These are phyloP conservation scores for Cladosporium sp. DNA, from an alignment of 2,329 filamentous ascomycete species.

Conservation along the genomic window DNA sequence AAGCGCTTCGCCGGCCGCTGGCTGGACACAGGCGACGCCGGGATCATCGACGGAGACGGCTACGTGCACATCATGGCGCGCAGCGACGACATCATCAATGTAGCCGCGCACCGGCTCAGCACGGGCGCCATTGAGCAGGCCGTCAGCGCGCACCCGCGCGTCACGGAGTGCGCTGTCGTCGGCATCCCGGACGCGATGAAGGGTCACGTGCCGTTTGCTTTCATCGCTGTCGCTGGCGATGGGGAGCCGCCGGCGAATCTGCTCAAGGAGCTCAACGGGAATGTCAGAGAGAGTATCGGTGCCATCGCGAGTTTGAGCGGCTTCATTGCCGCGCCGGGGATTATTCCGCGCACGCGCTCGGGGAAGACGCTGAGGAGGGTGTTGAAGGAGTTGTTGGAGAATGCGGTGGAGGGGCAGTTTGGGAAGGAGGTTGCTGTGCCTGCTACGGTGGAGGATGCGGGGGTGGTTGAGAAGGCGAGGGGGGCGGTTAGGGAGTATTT, in stretches of 20 bases:
- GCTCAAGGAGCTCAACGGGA: conserved; percentile 63
- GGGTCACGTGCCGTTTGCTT: conserved; percentile 88
- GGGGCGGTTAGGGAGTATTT: conserved; percentile 74
- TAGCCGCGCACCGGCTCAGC: conserved; percentile 87
- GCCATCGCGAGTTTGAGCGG: conserved; percentile 82
- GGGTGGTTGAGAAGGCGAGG: conserved; percentile 70
- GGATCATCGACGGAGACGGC: conserved; percentile 73
- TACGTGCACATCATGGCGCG: conserved; percentile 61
- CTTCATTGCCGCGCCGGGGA: conserved; percentile 76
- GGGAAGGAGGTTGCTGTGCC: conserved; percentile 70
- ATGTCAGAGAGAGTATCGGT: conserved; percentile 77
- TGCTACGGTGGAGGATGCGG: conserved; percentile 77
- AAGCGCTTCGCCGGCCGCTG: conserved; percentile 76
- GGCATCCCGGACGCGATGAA: conserved; percentile 82
- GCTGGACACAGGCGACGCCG: conserved; percentile 89
- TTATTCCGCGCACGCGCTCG: conserved; percentile 90
- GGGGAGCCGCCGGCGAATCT: conserved; percentile 47
- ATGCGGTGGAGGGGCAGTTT: conserved; percentile 69
- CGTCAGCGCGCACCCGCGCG: conserved; percentile 71
- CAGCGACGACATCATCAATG: conserved; percentile 87
- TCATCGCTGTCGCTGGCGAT: conserved; percentile 66
- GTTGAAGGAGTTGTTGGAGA: conserved; percentile 77
- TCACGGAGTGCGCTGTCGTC: conserved; percentile 83
- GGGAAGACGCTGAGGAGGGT: conserved; percentile 86
- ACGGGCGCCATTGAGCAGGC: conserved; percentile 90